Evolutionary conservation across 73 alveolate species (phyloP).

Genomic region (Breviolum minutum): DNA sequence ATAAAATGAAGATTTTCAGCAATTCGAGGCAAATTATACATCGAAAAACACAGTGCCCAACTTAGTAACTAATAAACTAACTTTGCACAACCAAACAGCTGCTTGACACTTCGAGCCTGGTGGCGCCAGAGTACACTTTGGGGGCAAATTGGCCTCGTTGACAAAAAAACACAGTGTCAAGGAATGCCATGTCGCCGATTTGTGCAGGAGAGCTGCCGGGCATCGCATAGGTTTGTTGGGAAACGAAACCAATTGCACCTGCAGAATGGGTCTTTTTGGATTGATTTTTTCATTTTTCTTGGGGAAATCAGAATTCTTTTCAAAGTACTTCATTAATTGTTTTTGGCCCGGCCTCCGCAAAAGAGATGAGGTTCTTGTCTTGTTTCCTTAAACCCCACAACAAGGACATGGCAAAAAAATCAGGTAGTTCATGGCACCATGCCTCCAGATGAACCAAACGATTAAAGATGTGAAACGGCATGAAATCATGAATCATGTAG

Average conservation of each 20-base stretch:
- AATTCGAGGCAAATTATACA: background rate
- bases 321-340: background rate
- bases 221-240: constrained; percentile 34
- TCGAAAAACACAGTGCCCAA: background rate
- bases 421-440: background rate
- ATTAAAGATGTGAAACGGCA: too few species aligned
- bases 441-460: too few species aligned
- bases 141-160: constrained; percentile 40
- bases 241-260: constrained; percentile 32
- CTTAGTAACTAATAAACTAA: too few species aligned
- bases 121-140: constrained; percentile 6
- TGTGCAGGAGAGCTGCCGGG: background rate
- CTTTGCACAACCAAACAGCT: background rate
- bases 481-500: too few species aligned
- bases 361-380: constrained; percentile 42
- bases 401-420: background rate
- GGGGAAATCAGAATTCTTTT: background rate
- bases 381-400: background rate
- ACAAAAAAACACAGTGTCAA: background rate
- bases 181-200: background rate
- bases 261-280: background rate
- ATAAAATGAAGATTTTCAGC: background rate
- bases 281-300: too few species aligned
- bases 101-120: constrained; percentile 7
- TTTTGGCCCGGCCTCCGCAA: constrained; percentile 4